phyloP scores from a whole-genome alignment of 805 yeast species.

The Candida sphagnicola region DNA sequence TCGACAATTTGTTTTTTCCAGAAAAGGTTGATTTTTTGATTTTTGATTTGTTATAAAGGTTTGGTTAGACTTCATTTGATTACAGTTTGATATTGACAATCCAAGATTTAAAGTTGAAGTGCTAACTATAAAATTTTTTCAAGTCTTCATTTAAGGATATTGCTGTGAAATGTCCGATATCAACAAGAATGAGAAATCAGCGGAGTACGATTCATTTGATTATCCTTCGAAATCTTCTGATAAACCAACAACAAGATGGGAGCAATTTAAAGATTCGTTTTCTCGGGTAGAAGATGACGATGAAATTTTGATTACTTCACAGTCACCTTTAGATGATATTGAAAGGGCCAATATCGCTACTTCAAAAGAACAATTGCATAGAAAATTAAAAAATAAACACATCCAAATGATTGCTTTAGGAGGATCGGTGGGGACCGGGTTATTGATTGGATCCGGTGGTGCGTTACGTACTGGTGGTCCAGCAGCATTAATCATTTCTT shows the following conservation, averaged over 20 bases:
- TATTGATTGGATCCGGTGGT: slow-evolving; percentile 46
- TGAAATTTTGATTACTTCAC: background rate
- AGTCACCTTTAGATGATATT: slow-evolving; percentile 17
- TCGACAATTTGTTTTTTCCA: no score
- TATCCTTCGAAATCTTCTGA: background rate
- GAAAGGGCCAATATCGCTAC: slow-evolving; percentile 33
- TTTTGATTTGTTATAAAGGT: no score
- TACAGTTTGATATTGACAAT: no score
- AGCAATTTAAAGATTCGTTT: slow-evolving; percentile 25
- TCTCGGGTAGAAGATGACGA: slow-evolving; percentile 17
- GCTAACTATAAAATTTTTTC: no score
- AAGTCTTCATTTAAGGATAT: no score
- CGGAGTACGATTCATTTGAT: no score
- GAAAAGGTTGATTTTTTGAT: background rate
- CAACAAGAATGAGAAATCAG: no score
- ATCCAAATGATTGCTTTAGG: slow-evolving; percentile 68
- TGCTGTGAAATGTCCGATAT: no score
- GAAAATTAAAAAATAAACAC: slow-evolving; percentile 45
- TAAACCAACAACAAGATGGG: slow-evolving; percentile 13
- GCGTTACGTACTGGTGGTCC: slow-evolving; percentile 40
- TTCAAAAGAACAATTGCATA: slow-evolving; percentile 35
- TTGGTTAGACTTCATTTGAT: no score
- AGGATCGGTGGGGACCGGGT: slow-evolving; percentile 66
- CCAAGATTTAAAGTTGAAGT: no score
- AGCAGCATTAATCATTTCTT: slow-evolving; percentile 49